Conservation (phyloP, 306 rosid genomes). For the Quercus agrifolia region DNA sequence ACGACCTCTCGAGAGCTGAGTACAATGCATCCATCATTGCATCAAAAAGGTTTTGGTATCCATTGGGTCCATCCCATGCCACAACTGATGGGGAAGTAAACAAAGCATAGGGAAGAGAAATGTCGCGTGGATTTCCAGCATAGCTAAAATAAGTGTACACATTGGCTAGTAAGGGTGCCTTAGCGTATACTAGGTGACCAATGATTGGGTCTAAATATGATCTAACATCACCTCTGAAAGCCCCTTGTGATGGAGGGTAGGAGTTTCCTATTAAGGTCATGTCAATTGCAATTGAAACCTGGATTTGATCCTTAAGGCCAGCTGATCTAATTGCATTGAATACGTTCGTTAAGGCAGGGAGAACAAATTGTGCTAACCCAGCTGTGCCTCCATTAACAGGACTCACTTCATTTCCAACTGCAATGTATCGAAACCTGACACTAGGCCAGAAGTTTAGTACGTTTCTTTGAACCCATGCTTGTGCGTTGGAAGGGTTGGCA, state of each 20-base stretch:
- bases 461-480: constrained; percentile 45
- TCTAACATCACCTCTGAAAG: constrained; percentile 54
- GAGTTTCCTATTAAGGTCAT: constrained; percentile 53
- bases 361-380: constrained; percentile 37
- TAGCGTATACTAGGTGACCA: constrained; percentile 44
- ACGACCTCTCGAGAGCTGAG: constrained; percentile 48
- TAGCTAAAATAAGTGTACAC: constrained; percentile 62
- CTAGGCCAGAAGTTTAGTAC: constrained; percentile 44
- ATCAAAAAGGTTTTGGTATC: constrained; percentile 60
- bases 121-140: constrained; percentile 30
- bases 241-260: constrained; percentile 55
- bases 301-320: constrained; percentile 46
- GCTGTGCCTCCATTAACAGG: constrained; percentile 43
- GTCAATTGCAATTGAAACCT: constrained; percentile 65
- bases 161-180: constrained; percentile 57
- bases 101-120: constrained; percentile 54
- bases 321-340: constrained; percentile 46
- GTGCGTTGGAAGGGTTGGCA: constrained; percentile 36
- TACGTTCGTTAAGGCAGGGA: constrained; percentile 43
- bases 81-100: constrained; percentile 50
- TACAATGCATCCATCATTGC: constrained; percentile 53
- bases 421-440: constrained; percentile 43
- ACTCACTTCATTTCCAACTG: constrained; percentile 66
- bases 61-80: constrained; percentile 34
- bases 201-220: constrained; percentile 54